These are phyloP conservation scores for Grammothele lineata DNA, from an alignment of 768 basidiomycete genomes.

Conservation along the genomic window DNA sequence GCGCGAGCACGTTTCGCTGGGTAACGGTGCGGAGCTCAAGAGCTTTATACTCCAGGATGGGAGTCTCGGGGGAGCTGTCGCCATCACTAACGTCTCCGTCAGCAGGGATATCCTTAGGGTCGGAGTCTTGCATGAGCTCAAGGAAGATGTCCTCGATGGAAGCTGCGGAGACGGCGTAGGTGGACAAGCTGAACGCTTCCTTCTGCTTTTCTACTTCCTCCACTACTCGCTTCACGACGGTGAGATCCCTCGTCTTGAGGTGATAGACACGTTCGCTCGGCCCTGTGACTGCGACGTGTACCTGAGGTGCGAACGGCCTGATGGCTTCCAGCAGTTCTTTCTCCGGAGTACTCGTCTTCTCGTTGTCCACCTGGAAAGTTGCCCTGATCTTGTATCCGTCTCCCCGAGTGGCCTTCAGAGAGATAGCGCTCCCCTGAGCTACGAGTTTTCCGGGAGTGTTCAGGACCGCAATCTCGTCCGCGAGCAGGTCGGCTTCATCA, in stretches of 20 bases:
- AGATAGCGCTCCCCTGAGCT: constrained; percentile 66
- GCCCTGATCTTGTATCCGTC: constrained; percentile 61
- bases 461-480: constrained; percentile 69
- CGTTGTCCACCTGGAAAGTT: constrained; percentile 34
- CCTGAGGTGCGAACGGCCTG: constrained; percentile 35
- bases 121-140: constrained; percentile 49
- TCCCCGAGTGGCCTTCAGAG: constrained; percentile 63
- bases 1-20: too few species aligned
- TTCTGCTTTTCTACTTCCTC: constrained; percentile 46
- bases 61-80: too few species aligned
- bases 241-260: constrained; percentile 55
- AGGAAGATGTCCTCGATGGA: constrained; percentile 82
- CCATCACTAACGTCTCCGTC: too few species aligned
- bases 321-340: too few species aligned
- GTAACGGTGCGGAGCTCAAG: too few species aligned
- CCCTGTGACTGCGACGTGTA: constrained; percentile 38
- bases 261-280: constrained; percentile 46
- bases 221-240: constrained; percentile 50
- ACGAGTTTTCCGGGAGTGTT: constrained; percentile 72
- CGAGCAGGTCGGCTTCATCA: constrained; percentile 57
- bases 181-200: constrained; percentile 33
- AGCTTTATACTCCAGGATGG: too few species aligned
- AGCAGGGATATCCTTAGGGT: constrained; percentile 22
- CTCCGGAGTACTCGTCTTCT: not conserved
- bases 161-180: constrained; percentile 68